Evolutionary conservation across 164 flowering plant species (phyloP), one percentile per base, ranked within the genome.

Genomic region (Annona squamosa): DNA sequence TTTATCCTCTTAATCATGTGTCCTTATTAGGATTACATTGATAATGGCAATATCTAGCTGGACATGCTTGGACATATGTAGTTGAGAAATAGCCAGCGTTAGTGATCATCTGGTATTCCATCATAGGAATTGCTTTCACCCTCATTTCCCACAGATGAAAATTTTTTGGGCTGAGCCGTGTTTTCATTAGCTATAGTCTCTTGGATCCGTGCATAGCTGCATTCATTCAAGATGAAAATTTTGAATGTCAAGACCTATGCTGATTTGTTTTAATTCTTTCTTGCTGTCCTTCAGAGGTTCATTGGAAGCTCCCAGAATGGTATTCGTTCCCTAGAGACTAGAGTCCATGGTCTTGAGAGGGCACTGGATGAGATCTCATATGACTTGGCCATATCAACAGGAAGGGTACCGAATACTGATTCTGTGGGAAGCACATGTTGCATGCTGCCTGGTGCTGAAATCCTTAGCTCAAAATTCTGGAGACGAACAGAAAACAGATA

Each of bases 281-380:
- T 57, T 68, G 59, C 66, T 66, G 26, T 71, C 68, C 71, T 77
- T 5, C 65, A 94, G 99, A 85, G 72, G 75, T 92, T 91, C 79
- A 91, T 91, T 42, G 96, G 97, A 72, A 92, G 86, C 83, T 91
- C 98, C 65, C 90, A 91, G 76, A 87, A 76, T 67, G 94, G 99
- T 13, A 85, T 95, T 91, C 86, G 72, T 45, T 79, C 97, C 65
- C 73, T 95, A 78, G 98, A 95, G 88, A 85, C 94, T 37, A 97
- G 99, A 65, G 99, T 95, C 3, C 96, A 88, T 73, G 92, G 97
- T 47, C 85, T 95, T 63, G 99, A 95, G 86, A 69, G 82, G 75
- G 90, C 90, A 47, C 52, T 95, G 71, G 97, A 89, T 76, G 97
- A 88, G 81, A 93, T 95, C 77, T 90, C 92, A 19, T 84, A 85